Base-by-base conservation (phyloP, 2,329 filamentous ascomycete genomes). In the Ophiostoma sp. region DNA sequence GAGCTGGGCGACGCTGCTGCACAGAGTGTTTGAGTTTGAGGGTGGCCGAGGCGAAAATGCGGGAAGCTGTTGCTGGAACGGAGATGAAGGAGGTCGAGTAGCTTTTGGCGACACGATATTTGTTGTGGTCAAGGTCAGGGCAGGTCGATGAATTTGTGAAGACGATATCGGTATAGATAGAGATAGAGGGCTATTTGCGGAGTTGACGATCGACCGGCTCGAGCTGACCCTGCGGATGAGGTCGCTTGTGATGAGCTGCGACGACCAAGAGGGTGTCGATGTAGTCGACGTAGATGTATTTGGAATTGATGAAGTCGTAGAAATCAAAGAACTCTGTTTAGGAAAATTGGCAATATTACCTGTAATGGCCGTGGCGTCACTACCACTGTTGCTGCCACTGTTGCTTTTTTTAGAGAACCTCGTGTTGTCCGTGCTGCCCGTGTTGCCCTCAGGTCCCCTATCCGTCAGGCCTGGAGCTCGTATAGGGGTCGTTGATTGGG, bases 1-100 rank as follows among this genome's bases (percentile, higher is more conserved):
- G 73, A 94, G 86, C 67, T 89, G 86, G 74, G 89, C 87, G 73
- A 94, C 88, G 80, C 90, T 93, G 77, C 62, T 65, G 62, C 33
- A 65, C 11, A 62, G 27, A 62, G 57, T 33, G 13, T 41, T 41
- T 15, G 39, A 41, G 88, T 69, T 89, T 87, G 1, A 83, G 87
- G 88, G 76, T 90, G 87, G 73, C 81, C 81, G 66, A 10, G 88
- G 79, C 39, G 79, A 78, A 71, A 86, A 81, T 72, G 84, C 81
- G 67, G 81, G 71, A 33, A 69, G 69, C 57, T 68, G 70, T 5
- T 67, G 66, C 17, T 54, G 62, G 8, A n/a, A 69, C 39, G 54
- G 66, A n/a, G 69, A 52, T 31, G 35, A 68, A 7, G 67, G 31
- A 20, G 52, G 54, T 31, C 60, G 67, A 48, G 48, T 68, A 62